Evolutionary conservation across 768 basidiomycete species (phyloP), one percentile per base, ranked within the genome.

Genomic region (Nidula microcarpa): DNA sequence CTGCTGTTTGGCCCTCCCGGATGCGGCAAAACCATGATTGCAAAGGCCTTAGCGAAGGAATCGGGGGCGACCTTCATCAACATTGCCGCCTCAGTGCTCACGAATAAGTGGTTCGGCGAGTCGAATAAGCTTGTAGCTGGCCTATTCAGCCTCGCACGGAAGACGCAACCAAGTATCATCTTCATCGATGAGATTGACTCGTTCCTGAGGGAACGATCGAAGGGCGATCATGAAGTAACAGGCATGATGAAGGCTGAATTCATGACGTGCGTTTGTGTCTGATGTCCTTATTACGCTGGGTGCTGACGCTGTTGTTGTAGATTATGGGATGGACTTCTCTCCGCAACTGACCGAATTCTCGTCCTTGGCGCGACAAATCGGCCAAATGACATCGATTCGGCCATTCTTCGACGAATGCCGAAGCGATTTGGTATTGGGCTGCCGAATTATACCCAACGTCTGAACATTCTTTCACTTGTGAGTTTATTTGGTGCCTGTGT

Each of bases 111-210:
- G 75, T 77, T 75, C 41, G 75, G 75, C 44, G 75, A 77, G 58
- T 74, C 73, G 10, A 98, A 98, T 71, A 98, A 98, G 68, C 85
- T 99, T 47, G 94, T 99, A 14, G 91, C 91, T 0, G 95, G 89
- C 1, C 71, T 98, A 44, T 98, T 99, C 73, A 91, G 91, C 48
- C 84, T 99, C 17, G 97, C 97, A 23, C 76, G 86, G 48, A 98
- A 98, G 72, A 82, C 91, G 2, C 93, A 98, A 62, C 97, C 97
- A 0, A 82, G 87, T 53, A 98, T 99, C 65, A 95, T 99, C 59
- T 99, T 99, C 69, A 97, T 98, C 63, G 96, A 99, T 66, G 97
- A 98, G 71, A 98, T 99, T 59, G 96, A 99, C 63, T 92, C 91
- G 1, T 93, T 99, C 68, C 71, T 99, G 66, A 78, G 95, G 51